These are phyloP conservation scores for Cladosporium sp. DNA, from an alignment of 2,329 filamentous ascomycete genomes.

Conservation along the genomic window DNA sequence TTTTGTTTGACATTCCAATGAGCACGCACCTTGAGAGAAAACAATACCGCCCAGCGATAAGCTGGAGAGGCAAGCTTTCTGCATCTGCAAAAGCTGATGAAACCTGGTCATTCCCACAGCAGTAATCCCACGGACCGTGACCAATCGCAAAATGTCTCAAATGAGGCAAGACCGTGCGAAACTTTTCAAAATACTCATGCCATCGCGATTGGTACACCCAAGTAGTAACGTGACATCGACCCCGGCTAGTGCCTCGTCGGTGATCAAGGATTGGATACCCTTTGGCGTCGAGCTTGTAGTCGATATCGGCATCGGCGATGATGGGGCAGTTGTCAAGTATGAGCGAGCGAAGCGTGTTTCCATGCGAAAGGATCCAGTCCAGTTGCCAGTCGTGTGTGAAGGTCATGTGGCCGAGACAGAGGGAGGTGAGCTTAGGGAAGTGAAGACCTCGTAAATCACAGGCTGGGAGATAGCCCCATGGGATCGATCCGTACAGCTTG, in stretches of 20 bases:
- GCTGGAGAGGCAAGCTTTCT: not conserved
- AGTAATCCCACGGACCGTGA: not conserved
- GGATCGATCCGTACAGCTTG: constrained; percentile 35
- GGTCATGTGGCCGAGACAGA: constrained; percentile 39
- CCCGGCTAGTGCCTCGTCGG: too few relatives aligned
- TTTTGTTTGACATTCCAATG: too few relatives aligned
- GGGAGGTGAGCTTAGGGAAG: constrained; percentile 38
- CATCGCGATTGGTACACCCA: constrained; percentile 14
- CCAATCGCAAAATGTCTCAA: constrained; percentile 14
- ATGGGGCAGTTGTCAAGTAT: constrained; percentile 40
- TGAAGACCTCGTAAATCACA: constrained; percentile 32
- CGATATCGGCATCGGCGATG: not conserved
- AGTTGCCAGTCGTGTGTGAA: constrained; percentile 46
- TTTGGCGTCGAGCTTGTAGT: not conserved
- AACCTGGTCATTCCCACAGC: not conserved
- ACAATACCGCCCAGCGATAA: not conserved
- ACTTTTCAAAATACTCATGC: constrained; percentile 10
- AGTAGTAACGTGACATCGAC: not conserved
- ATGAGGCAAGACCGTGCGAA: constrained; percentile 1
- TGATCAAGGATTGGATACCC: not conserved
- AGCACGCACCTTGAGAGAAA: too few relatives aligned
- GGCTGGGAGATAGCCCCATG: constrained; percentile 40
- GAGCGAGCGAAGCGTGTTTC: constrained; percentile 37
- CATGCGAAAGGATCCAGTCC: constrained; percentile 43
- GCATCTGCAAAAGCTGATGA: not conserved